Conservation (phyloP, 2,329 filamentous ascomycete species). For the Fusarium sulawesiense region DNA sequence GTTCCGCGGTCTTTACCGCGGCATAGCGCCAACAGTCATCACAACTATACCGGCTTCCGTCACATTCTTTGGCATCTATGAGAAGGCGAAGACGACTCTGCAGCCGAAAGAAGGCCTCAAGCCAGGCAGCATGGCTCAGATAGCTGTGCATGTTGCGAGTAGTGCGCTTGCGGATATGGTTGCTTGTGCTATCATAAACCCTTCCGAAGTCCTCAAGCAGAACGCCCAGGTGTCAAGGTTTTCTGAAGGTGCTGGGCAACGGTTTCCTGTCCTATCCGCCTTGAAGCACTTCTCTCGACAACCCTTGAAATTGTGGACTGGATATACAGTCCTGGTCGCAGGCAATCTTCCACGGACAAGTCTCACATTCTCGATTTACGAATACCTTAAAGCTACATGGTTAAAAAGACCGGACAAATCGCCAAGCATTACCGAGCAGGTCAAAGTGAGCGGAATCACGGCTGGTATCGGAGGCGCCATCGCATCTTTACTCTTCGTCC, state of each 20-base stretch:
- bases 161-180: conserved; percentile 31
- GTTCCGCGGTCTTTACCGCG: conserved; percentile 23
- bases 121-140: conserved; percentile 1
- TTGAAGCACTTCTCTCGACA: conserved; percentile 24
- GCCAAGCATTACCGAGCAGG: conserved; percentile 3
- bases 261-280: conserved; percentile 5
- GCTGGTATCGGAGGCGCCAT: conserved; percentile 28
- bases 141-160: conserved; percentile 19
- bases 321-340: conserved; percentile 26
- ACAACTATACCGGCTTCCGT: conserved; percentile 28
- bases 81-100: conserved; percentile 11
- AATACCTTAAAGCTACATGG: conserved; percentile 23
- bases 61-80: conserved; percentile 31
- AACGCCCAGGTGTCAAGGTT: conserved; percentile 28
- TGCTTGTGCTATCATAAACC: conserved; percentile 32
- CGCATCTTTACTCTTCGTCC: conserved; percentile 21
- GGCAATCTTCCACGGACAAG: conserved; percentile 32
- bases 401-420: neutral
- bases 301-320: conserved; percentile 27
- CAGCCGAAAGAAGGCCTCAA: conserved; percentile 1
- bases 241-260: neutral
- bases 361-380: conserved; percentile 28
- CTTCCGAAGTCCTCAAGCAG: conserved; percentile 30
- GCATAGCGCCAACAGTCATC: conserved; percentile 19
- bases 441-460: conserved; percentile 22